Base-by-base conservation (phyloP, 108 stramenopile species). In the Nannochloropsis gaditana region DNA sequence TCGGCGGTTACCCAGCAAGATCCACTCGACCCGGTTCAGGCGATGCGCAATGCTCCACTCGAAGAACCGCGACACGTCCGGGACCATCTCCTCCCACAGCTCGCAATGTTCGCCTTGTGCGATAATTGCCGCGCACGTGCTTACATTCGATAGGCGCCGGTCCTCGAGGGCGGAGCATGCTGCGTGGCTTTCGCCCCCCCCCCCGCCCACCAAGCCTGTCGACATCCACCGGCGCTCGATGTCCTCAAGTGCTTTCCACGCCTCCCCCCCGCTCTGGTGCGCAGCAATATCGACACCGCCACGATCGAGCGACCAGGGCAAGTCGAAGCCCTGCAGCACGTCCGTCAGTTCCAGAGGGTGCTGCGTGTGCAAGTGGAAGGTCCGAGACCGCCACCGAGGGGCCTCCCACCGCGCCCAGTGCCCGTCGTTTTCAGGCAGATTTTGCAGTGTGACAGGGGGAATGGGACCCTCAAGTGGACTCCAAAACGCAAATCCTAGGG, bases 291-390 rank as follows among this genome's bases (percentile, higher is more conserved):
- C 59, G n/a, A 73, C 59, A n/a, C 59, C 59, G 19, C 59, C 59
- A 73, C 59, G 59, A n/a, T 73, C 59, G 15, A 73, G n/a, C 2
- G 59, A 73, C 81, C 31, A 21, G 9, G 86, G 86, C 84, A 87
- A 21, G 84, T 88, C 84, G 41, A 84, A 47, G 41, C 87, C 87
- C 43, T 88, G 87, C 84, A 88, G 79, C 11, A 88, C 81, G 41
- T 88, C 87, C 9, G 84, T 88, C 31, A 88, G 17, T 44, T 88
- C 87, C 31, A 88, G 45, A 9, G 87, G 87, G 41, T 88, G 87
- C 84, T 88, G 84, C 43, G 87, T 88, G 82, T 88, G 87, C 8
- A 80, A 41, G 79, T 88, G 87, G 21, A 84, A 85, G 41, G 19
- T n/a, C 19, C 87, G 19, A 5, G 79, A 41, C 42, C 79, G 81